These are phyloP conservation scores for Sugiyamaella novakii DNA, from an alignment of 1,139 yeast species.

Conservation along the genomic window DNA sequence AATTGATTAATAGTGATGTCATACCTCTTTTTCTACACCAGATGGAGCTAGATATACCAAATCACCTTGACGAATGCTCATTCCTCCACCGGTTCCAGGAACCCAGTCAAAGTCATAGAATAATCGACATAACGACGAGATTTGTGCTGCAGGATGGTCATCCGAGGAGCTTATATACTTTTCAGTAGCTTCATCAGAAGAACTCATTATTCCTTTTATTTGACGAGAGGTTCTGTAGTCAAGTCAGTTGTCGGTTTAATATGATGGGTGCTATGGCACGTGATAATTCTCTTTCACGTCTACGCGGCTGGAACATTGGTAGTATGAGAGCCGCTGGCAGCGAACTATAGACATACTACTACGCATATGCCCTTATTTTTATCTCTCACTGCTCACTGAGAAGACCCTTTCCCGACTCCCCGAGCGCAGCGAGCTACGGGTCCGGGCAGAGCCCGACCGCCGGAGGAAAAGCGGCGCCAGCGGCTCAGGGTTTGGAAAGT, in stretches of 20 bases:
- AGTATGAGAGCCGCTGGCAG: too few species aligned
- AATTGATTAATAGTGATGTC: conserved; percentile 10
- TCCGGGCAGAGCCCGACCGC: not conserved
- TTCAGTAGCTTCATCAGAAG: conserved; percentile 1
- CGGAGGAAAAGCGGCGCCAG: conserved; percentile 1
- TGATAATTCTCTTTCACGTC: too few species aligned
- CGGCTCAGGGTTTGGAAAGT: conserved; percentile 1
- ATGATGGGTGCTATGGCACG: too few species aligned
- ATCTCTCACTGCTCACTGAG: too few species aligned
- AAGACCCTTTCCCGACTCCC: too few species aligned
- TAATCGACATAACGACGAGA: conserved; percentile 76
- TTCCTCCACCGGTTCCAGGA: conserved; percentile 96
- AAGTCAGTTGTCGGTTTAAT: too few species aligned
- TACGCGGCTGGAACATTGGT: too few species aligned
- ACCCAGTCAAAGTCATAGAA: conserved; percentile 89
- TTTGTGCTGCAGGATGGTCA: conserved; percentile 83
- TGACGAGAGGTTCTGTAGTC: too few species aligned
- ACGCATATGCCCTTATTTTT: too few species aligned
- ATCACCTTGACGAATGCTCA: conserved; percentile 68
- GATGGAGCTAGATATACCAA: conserved; percentile 83
- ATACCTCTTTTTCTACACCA: conserved; percentile 85
- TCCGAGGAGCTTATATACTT: conserved; percentile 14
- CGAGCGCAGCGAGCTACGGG: too few species aligned
- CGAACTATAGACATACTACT: too few species aligned
- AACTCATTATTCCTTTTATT: conserved; percentile 1